phyloP scores from a whole-genome alignment of 2,329 filamentous ascomycete genomes.

The Trichoderma sp. region DNA sequence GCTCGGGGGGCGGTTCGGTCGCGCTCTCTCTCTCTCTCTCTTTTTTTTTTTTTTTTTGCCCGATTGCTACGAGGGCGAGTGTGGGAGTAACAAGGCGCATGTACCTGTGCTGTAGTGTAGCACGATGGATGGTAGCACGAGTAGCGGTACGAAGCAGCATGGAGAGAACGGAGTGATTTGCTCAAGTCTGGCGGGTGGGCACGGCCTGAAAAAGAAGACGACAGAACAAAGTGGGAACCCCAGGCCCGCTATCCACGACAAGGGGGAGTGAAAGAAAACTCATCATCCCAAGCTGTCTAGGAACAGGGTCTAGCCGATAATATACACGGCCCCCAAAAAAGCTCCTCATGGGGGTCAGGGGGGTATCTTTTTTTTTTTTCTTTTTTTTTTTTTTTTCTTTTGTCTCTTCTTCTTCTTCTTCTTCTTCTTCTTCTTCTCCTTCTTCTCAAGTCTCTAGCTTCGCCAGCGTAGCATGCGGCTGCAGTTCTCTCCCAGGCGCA shows the following conservation, averaged over 20 bases:
- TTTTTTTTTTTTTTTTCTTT: neutral
- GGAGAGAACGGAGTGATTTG: neutral
- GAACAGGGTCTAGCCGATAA: neutral
- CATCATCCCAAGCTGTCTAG: neutral
- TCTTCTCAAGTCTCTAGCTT: neutral
- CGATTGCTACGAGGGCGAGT: neutral
- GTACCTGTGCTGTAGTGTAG: neutral
- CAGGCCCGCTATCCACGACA: neutral
- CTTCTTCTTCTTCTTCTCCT: neutral
- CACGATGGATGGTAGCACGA: neutral
- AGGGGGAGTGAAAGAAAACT: neutral
- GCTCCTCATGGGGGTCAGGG: neutral
- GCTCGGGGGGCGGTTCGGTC: slow-evolving; percentile 18
- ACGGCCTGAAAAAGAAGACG: neutral
- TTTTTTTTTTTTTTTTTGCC: too few relatives aligned
- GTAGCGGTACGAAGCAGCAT: neutral
- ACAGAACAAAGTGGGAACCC: neutral
- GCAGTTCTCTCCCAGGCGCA: neutral
- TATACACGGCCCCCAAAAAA: slow-evolving; percentile 9
- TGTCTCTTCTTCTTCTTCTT: neutral
- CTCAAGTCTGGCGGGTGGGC: neutral
- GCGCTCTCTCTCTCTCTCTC: too few relatives aligned
- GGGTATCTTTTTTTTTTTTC: neutral
- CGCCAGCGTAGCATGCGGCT: slow-evolving; percentile 6
- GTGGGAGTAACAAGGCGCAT: neutral